Evolutionary conservation across 225 moss, liverwort and hornwort genomes (phyloP), one percentile per base, ranked within the genome.

Genomic region (Asterella californica): DNA sequence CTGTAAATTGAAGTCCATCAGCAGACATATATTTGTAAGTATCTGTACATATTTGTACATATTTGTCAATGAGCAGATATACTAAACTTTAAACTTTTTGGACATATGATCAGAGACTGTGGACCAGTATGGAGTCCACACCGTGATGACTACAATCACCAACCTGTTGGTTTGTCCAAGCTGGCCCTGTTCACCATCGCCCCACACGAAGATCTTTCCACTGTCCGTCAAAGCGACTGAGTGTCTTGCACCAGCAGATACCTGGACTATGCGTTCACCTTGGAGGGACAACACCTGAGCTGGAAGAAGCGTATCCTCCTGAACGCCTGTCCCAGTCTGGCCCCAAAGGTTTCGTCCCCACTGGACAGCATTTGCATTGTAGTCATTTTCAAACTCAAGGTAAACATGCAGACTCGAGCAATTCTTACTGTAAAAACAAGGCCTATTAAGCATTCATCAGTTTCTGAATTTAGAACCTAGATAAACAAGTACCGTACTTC

Each of bases 271-370:
- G 78, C 60, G 63, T 65, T 85, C 82, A 75, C 86, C 90, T 64
- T 88, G 82, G 27, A 93, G 81, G 33, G 76, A 82, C 66, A 79
- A 78, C 34, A 91, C 83, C 59, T 84, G 87, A 82, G 63, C 83
- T 75, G 93, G 93, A 64, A 60, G 84, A 62, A 82, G 79, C 12
- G 72, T 83, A 80, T 93, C 91, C 69, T 89, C 87, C 74, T 88
- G 84, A 63, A 75, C 83, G 45, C 91, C 88, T 76, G 86, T 79
- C 61, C 91, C 93, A 32, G 88, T 93, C 83, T 90, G 91, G 18
- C 93, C 90, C 93, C 91, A 93, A 33, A 84, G 85, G 62, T 91
- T 90, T 86, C 86, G 90, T 79, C 93, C 93, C 93, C 93, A 93
- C 92, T 92, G 83, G 32, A 57, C 75, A 55, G 54, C 75, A 53